phyloP scores from a whole-genome alignment of 2,329 filamentous ascomycete genomes.

The Fusarium robinianum region DNA sequence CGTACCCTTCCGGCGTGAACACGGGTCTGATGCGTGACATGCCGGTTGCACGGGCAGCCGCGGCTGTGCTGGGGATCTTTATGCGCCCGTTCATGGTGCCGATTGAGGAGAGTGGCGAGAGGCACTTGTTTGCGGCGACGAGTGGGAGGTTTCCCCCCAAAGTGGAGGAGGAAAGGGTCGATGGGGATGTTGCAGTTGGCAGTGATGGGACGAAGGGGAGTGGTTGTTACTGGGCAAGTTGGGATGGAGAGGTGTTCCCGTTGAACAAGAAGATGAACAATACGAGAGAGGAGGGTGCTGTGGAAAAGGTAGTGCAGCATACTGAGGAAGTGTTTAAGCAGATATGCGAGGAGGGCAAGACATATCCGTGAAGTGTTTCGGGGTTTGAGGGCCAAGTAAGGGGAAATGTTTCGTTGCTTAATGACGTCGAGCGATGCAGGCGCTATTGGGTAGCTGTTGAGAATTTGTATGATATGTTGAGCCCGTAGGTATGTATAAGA shows the following conservation, averaged over 20 bases:
- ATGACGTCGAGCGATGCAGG: no score
- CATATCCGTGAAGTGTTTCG: no score
- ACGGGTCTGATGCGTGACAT: slow-evolving; percentile 33
- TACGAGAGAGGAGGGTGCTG: slow-evolving; percentile 19
- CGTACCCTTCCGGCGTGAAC: slow-evolving; percentile 37
- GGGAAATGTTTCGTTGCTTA: no score
- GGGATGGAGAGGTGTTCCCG: slow-evolving; percentile 29
- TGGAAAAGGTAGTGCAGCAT: slow-evolving; percentile 32
- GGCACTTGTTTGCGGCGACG: slow-evolving; percentile 32
- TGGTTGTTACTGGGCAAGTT: slow-evolving; percentile 34
- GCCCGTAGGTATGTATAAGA: no score
- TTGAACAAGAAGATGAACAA: slow-evolving; percentile 16
- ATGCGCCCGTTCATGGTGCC: slow-evolving; percentile 20
- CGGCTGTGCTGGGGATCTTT: slow-evolving; percentile 10
- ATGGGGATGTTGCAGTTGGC: slow-evolving; percentile 16
- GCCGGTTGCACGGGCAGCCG: slow-evolving; percentile 20
- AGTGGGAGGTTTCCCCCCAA: slow-evolving; percentile 26
- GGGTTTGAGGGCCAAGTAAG: no score
- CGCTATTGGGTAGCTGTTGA: no score
- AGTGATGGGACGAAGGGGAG: slow-evolving; percentile 28
- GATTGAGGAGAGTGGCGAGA: slow-evolving; percentile 31
- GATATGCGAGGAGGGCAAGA: no score
- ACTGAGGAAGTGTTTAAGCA: slow-evolving; percentile 35
- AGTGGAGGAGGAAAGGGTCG: background rate
- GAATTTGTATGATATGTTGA: no score